A percentile compares a stretch with the other conserved stretches of the same genome.
phyloP scores from a whole-genome alignment of 2,329 filamentous ascomycete species.

The Cordyceps cateniannulata region DNA sequence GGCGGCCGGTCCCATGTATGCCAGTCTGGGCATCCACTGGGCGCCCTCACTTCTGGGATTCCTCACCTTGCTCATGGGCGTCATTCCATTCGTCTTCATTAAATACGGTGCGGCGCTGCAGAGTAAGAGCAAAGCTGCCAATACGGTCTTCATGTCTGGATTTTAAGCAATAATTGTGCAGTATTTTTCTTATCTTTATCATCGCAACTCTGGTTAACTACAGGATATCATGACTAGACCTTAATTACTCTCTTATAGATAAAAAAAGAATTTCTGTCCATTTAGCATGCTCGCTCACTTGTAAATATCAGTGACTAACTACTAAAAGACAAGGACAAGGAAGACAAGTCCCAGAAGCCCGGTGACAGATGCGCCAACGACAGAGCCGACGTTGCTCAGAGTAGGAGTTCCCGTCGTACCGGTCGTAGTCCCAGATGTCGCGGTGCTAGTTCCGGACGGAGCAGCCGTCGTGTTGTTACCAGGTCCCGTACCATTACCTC shows the following conservation, averaged over 20 bases:
- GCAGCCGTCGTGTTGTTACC: background rate
- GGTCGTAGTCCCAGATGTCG: background rate
- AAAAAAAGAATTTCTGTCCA: no score
- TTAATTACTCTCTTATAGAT: background rate
- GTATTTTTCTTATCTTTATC: background rate
- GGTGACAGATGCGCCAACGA: background rate
- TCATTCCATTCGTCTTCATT: constrained; percentile 10
- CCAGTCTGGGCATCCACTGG: constrained; percentile 27
- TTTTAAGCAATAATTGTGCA: background rate
- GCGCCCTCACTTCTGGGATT: constrained; percentile 29
- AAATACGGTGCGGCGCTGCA: background rate
- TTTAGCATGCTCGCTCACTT: background rate
- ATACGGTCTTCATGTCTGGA: background rate
- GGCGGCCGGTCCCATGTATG: constrained; percentile 27
- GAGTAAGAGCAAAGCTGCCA: background rate
- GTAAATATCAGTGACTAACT: background rate
- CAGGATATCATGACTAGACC: background rate
- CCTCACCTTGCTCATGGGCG: constrained; percentile 16
- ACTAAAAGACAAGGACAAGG: background rate
- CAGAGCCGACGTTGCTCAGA: background rate
- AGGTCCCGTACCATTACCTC: background rate
- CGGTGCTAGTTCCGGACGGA: background rate
- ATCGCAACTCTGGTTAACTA: background rate
- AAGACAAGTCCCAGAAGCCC: background rate
- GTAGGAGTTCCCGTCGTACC: background rate